These are phyloP conservation scores for Pterocarpus santalinus DNA, from an alignment of 306 rosid genomes.

Conservation along the genomic window DNA sequence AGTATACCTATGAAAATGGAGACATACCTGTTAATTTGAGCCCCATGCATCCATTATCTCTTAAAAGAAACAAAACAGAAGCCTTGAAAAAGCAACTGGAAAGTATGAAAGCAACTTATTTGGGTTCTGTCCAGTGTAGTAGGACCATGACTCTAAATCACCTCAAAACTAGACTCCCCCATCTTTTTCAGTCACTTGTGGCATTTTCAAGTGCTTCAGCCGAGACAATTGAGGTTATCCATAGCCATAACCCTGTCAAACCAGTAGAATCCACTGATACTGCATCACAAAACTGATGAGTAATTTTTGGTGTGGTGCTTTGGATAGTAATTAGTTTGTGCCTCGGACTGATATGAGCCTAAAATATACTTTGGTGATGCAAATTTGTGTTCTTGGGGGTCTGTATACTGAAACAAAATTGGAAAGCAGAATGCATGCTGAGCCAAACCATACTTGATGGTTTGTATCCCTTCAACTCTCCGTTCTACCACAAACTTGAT, in stretches of 20 bases:
- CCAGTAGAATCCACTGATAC: slow-evolving; percentile 53
- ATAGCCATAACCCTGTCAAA: slow-evolving; percentile 39
- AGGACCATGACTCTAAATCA: slow-evolving; percentile 64
- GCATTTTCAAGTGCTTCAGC: slow-evolving; percentile 67
- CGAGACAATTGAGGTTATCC: slow-evolving; percentile 65
- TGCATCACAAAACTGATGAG: slow-evolving; percentile 29
- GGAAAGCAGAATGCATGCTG: not conserved
- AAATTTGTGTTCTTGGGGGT: slow-evolving; percentile 23
- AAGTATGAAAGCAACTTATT: slow-evolving; percentile 59
- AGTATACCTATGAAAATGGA: slow-evolving; percentile 45
- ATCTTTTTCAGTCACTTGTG: slow-evolving; percentile 67
- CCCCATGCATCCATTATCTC: slow-evolving; percentile 70
- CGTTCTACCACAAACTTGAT: not conserved
- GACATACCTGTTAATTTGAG: slow-evolving; percentile 51
- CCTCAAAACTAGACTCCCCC: slow-evolving; percentile 75
- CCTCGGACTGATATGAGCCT: slow-evolving; percentile 33
- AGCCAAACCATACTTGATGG: slow-evolving; percentile 26
- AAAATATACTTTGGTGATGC: slow-evolving; percentile 26
- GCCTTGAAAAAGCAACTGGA: slow-evolving; percentile 74
- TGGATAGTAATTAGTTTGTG: slow-evolving; percentile 15
- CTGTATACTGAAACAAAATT: slow-evolving; percentile 34
- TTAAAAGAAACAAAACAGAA: slow-evolving; percentile 68
- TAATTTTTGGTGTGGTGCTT: slow-evolving; percentile 29
- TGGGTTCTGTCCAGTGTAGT: slow-evolving; percentile 60
- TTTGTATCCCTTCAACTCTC: slow-evolving; percentile 34